Evolutionary conservation across 805 yeast genomes (phyloP).

Genomic region (Candida awuae): DNA sequence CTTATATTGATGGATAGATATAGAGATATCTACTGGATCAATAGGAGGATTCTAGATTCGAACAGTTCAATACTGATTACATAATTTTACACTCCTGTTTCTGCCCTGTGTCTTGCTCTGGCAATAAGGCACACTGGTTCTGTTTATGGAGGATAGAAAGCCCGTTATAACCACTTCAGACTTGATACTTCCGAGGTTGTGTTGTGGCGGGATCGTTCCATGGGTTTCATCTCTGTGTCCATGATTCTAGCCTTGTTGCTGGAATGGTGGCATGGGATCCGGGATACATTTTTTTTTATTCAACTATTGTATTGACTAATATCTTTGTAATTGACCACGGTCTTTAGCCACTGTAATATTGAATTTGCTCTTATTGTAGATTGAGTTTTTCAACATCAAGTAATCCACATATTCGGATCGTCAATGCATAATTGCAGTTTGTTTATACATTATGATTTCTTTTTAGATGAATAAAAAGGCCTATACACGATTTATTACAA

Average conservation of each 20-base stretch:
- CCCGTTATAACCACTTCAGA: constrained; percentile 11
- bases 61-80: background rate
- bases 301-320: background rate
- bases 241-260: background rate
- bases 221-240: constrained; percentile 1
- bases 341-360: too few relatives aligned
- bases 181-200: constrained; percentile 25
- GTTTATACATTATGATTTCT: too few relatives aligned
- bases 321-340: background rate
- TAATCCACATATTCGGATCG: too few relatives aligned
- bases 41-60: too few relatives aligned
- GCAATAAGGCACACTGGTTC: constrained; percentile 26
- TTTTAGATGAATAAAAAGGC: too few relatives aligned
- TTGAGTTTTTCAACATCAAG: too few relatives aligned
- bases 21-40: too few relatives aligned
- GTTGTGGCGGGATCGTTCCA: constrained; percentile 22
- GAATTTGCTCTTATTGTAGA: too few relatives aligned
- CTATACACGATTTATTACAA: too few relatives aligned
- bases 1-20: too few relatives aligned
- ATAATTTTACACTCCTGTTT: constrained; percentile 23
- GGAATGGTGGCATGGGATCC: background rate
- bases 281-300: constrained; percentile 1
- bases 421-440: too few relatives aligned
- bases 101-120: constrained; percentile 26
- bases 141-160: constrained; percentile 28